Base-by-base conservation (phyloP, 176 grass and related monocot genomes). In the Themeda triandra region DNA sequence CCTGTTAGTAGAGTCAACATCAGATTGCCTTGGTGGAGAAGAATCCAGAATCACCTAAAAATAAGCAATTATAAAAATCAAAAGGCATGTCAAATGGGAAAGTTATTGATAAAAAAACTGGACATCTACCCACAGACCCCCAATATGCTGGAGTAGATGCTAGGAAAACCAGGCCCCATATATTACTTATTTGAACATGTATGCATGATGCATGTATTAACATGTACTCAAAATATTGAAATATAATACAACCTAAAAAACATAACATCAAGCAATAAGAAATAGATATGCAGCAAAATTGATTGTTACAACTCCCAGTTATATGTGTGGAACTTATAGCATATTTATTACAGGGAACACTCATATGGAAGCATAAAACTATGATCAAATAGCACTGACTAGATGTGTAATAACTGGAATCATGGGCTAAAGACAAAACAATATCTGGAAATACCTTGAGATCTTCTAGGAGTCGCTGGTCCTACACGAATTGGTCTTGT, bases 381-480 rank as follows among this genome's bases (percentile, higher is more conserved):
- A n/a, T 51, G 63, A 80, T 44, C 39, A 68, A n/a, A 81, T n/a
- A 19, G 21, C 14, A 29, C 15, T 69, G 2, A 54, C n/a, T 17
- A 60, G 24, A 13, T n/a, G 2, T 23, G 10, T 45, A 15, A 60
- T 36, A 75, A 82, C 6, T 28, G 13, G 46, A 60, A 23, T 33
- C 21, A 69, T 17, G 37, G 21, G 5, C 24, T 60, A 81, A 74
- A 74, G 73, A 68, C 36, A 58, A 66, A 73, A 66, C 13, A 79
- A 78, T 60, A 29, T 79, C 15, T 67, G 28, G 37, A 80, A 69
- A 48, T 86, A 92, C 90, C 90, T 89, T 84, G 79, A 75, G 83
- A 86, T 83, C 87, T 92, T 86, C 90, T 89, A 67, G 90, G 90
- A 83, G 90, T 92, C 23, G 90, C 90, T 68, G 83, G 90, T 82